These are phyloP conservation scores for Picea abies DNA, from an alignment of 83 land plant species.

Conservation along the genomic window DNA sequence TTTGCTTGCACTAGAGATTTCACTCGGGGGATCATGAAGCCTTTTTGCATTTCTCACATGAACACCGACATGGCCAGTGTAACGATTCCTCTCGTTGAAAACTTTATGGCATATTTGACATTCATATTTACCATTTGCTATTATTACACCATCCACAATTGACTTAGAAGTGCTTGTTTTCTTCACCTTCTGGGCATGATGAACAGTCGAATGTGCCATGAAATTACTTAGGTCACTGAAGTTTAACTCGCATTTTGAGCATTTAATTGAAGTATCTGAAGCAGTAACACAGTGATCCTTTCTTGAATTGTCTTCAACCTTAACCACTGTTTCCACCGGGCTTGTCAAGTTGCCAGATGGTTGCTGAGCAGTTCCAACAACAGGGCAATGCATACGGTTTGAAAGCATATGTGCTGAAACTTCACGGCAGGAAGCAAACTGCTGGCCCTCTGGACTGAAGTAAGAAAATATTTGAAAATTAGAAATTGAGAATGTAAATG, in stretches of 20 bases:
- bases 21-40: conserved; percentile 16
- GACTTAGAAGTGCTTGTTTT: conserved; percentile 40
- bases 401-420: conserved; percentile 46
- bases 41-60: conserved; percentile 50
- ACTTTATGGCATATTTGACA: conserved; percentile 63
- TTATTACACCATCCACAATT: conserved; percentile 50
- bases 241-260: background rate
- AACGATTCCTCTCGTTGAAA: conserved; percentile 46
- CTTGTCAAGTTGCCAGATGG: conserved; percentile 2
- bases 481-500: background rate
- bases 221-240: background rate
- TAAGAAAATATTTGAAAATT: conserved; percentile 1
- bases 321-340: background rate
- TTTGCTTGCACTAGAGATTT: background rate
- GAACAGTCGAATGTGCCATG: background rate
- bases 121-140: conserved; percentile 51
- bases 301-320: background rate
- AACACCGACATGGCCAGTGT: conserved; percentile 56
- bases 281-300: background rate
- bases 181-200: conserved; percentile 28
- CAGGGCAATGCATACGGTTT: conserved; percentile 13
- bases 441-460: conserved; percentile 59
- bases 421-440: conserved; percentile 53
- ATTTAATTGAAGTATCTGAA: background rate
- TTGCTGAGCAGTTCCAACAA: background rate